Percentiles rank a stretch among this genome's conserved stretches.
Conservation (phyloP, 2,329 filamentous ascomycete species). For the Aspergillus niger region DNA sequence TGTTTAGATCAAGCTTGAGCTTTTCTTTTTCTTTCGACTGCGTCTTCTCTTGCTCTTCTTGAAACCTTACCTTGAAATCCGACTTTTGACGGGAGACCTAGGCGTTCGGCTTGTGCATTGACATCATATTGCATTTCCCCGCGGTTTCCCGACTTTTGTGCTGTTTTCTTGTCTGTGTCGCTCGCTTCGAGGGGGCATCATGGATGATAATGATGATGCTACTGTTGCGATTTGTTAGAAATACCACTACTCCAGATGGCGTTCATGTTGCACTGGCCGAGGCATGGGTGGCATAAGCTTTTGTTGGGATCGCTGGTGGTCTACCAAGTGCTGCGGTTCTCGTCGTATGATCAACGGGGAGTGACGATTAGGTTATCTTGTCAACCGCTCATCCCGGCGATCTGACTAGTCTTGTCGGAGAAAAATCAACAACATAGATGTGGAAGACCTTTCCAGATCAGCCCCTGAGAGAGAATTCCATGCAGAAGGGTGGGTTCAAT, state of each 20-base stretch:
- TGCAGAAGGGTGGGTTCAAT: background rate
- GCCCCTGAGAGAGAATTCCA: conserved; percentile 3
- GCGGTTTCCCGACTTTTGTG: background rate
- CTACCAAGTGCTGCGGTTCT: background rate
- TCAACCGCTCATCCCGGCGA: background rate
- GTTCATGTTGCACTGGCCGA: background rate
- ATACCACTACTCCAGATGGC: background rate
- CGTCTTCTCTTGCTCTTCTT: background rate
- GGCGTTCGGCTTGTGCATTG: conserved; percentile 16
- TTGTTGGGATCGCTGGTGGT: background rate
- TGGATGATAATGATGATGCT: background rate
- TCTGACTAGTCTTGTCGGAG: background rate
- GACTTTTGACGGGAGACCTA: conserved; percentile 5
- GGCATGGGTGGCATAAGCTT: background rate
- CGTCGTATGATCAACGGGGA: conserved; percentile 1
- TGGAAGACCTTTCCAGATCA: background rate
- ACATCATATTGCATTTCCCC: conserved; percentile 3
- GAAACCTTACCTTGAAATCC: background rate
- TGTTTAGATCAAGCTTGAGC: conserved; percentile 28
- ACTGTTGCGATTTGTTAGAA: background rate
- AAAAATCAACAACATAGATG: background rate
- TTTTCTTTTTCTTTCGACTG: conserved; percentile 2
- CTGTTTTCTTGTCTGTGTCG: background rate
- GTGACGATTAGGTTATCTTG: background rate
- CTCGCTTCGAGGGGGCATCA: background rate